Evolutionary conservation across 345 rosid species (phyloP).

Genomic region (Eucalyptus guilfoylei): DNA sequence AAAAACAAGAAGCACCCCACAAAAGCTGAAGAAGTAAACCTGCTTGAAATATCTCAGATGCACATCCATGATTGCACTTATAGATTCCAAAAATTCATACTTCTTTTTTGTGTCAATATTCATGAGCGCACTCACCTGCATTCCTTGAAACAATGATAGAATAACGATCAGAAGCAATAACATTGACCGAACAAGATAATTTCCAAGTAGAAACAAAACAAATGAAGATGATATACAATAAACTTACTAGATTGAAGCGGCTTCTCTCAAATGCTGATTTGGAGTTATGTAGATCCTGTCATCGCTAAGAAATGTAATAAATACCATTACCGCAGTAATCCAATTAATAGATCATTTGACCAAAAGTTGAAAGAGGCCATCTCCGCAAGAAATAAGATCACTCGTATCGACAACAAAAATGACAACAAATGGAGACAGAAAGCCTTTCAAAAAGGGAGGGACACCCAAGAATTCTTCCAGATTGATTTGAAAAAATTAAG

Average conservation of each 20-base stretch:
- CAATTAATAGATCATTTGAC: not conserved
- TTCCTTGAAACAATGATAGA: constrained; percentile 42
- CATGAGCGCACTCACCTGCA: constrained; percentile 76
- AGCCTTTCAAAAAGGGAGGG: not conserved
- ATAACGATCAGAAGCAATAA: constrained; percentile 10
- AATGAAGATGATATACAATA: not conserved
- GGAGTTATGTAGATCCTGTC: constrained; percentile 76
- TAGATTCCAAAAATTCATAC: constrained; percentile 79
- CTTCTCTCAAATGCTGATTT: constrained; percentile 80
- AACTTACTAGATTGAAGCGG: constrained; percentile 81
- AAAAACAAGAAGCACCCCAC: not conserved
- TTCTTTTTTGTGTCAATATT: constrained; percentile 80
- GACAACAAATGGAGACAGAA: not conserved
- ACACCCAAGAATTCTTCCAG: not conserved
- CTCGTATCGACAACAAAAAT: not conserved
- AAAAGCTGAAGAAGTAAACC: constrained; percentile 23
- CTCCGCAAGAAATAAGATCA: not conserved
- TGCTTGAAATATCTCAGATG: constrained; percentile 82
- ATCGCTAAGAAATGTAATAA: not conserved
- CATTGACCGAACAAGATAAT: not conserved
- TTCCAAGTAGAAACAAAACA: not conserved
- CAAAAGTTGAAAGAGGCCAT: not conserved
- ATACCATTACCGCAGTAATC: not conserved
- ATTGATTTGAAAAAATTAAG: not conserved
- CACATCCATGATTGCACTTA: constrained; percentile 85